Conservation (phyloP, 345 rosid species). For the Eucalyptus regnans region DNA sequence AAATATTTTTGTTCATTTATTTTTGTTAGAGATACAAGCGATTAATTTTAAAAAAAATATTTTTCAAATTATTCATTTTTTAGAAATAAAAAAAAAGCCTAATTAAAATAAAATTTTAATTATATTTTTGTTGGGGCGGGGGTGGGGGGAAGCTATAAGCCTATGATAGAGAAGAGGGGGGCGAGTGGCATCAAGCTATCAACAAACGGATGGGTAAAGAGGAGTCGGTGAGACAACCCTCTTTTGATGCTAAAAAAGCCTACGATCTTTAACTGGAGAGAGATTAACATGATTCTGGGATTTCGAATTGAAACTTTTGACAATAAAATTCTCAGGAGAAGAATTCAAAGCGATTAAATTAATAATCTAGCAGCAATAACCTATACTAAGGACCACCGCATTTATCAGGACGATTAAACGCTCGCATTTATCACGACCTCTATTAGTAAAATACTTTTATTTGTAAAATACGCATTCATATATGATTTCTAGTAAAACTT, state of each 20-base stretch:
- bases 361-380: not conserved
- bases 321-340: not conserved
- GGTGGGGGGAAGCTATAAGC: not conserved
- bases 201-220: not conserved
- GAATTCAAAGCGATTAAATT: not conserved
- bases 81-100: rapidly evolving
- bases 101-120: not conserved
- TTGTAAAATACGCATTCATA: not conserved
- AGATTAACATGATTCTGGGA: not conserved
- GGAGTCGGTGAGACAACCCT: not conserved
- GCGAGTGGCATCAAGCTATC: not conserved
- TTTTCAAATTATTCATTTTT: not conserved
- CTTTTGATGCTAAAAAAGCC: not conserved
- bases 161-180: not conserved
- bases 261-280: not conserved
- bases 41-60: not conserved
- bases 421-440: not conserved
- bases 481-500: not conserved
- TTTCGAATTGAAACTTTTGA: not conserved
- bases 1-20: not conserved
- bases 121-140: too few species aligned
- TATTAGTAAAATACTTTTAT: not conserved
- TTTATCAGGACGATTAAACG: not conserved
- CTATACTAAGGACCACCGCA: not conserved
- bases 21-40: rapidly evolving